phyloP scores from a whole-genome alignment of 2,329 filamentous ascomycete genomes.

The Phaeosphaeria sp. region DNA sequence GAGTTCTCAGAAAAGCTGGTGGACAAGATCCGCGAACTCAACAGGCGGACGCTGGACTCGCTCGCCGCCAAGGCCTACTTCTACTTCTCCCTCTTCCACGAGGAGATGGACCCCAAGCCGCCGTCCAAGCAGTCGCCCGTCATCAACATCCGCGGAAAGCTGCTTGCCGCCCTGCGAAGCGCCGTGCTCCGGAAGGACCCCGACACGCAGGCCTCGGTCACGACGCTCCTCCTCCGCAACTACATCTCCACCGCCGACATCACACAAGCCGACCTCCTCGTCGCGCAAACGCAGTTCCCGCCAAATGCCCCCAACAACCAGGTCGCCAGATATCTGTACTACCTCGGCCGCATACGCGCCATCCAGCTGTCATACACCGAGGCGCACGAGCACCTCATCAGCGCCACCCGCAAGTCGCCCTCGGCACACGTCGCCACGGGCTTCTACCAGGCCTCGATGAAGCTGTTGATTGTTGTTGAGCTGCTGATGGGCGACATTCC shows the following conservation, averaged over 20 bases:
- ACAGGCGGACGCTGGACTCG: slow-evolving; percentile 92
- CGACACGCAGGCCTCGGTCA: slow-evolving; percentile 96
- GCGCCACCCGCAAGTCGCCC: slow-evolving; percentile 93
- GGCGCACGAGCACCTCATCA: slow-evolving; percentile 91
- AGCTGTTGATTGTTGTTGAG: slow-evolving; percentile 95
- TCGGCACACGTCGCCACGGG: slow-evolving; percentile 87
- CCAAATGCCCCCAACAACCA: slow-evolving; percentile 96
- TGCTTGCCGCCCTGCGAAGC: slow-evolving; percentile 88
- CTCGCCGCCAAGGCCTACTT: slow-evolving; percentile 96
- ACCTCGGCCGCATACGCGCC: slow-evolving; percentile 92
- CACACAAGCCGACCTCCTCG: slow-evolving; percentile 91
- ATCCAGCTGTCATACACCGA: slow-evolving; percentile 98
- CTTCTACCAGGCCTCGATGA: slow-evolving; percentile 95
- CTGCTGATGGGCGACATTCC: slow-evolving; percentile 98
- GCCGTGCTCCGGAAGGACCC: slow-evolving; percentile 96
- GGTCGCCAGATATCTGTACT: slow-evolving; percentile 96
- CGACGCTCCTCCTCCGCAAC: slow-evolving; percentile 91
- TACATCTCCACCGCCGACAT: slow-evolving; percentile 97
- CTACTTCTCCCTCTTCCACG: slow-evolving; percentile 95
- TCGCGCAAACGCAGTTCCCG: slow-evolving; percentile 95
- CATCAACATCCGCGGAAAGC: slow-evolving; percentile 82
- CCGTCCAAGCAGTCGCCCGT: slow-evolving; percentile 89
- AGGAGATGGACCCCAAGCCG: slow-evolving; percentile 85
- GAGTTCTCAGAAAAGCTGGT: slow-evolving; percentile 85
- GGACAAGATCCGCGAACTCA: slow-evolving; percentile 84